A percentile compares a stretch with the other conserved stretches of the same genome.
Conservation (phyloP, 2,329 filamentous ascomycete species). For the Trichoderma sp. region DNA sequence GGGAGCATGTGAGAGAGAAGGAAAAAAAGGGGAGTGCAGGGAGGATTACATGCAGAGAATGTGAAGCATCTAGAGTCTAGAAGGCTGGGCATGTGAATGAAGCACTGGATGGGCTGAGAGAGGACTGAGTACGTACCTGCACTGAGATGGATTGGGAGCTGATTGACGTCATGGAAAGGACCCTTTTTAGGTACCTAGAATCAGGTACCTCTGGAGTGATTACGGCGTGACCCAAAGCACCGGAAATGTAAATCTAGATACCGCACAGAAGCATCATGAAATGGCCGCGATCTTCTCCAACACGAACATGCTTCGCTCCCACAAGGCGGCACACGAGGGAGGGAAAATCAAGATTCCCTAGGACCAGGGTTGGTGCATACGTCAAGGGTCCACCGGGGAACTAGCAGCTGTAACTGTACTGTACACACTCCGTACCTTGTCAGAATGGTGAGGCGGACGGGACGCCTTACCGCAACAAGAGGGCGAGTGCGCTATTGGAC, state of each 20-base stretch:
- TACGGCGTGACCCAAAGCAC: neutral
- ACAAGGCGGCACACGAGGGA: neutral
- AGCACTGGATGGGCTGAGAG: neutral
- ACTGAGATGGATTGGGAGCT: neutral
- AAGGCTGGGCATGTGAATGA: neutral
- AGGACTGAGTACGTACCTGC: neutral
- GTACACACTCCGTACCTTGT: neutral
- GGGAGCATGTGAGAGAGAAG: neutral
- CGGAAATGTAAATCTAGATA: neutral
- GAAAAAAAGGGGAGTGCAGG: neutral
- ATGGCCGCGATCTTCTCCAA: neutral
- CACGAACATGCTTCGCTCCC: slow-evolving; percentile 7
- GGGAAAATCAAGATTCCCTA: slow-evolving; percentile 13
- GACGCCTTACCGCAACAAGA: slow-evolving; percentile 13
- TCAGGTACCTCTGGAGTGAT: neutral
- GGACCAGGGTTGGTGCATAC: slow-evolving; percentile 17
- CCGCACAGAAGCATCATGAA: neutral
- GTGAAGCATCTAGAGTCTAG: neutral
- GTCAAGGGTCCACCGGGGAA: slow-evolving; percentile 4
- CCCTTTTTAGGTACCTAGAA: neutral
- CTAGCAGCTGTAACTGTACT: neutral
- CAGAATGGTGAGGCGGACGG: neutral
- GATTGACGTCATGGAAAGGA: neutral
- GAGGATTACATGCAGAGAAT: neutral
- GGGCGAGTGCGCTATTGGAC: neutral